Conservation (phyloP, 78 protist genomes). For the Polysphondylium violaceum region DNA sequence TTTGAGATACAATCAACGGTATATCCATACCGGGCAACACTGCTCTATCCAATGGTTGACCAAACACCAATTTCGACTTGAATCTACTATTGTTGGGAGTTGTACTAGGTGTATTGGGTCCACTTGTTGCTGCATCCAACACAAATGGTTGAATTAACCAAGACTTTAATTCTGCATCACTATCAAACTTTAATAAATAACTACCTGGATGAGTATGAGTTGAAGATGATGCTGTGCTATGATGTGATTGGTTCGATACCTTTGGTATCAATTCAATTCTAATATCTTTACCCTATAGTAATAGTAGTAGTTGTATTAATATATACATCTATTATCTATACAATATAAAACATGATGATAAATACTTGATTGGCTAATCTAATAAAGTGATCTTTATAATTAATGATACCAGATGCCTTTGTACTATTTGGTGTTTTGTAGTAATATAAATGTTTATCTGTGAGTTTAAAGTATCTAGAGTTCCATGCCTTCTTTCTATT, state of each 20-base stretch:
- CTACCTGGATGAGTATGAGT: constrained; percentile 36
- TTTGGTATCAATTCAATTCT: constrained; percentile 51
- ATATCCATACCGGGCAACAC: constrained; percentile 6
- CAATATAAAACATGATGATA: neutral
- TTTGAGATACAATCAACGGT: constrained; percentile 42
- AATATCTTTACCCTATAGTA: neutral
- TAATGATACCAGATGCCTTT: constrained; percentile 58
- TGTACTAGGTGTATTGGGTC: neutral
- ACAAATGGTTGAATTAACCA: constrained; percentile 50
- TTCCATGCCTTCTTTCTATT: constrained; percentile 62
- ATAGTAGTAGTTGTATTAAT: neutral
- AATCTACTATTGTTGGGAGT: neutral
- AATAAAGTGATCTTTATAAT: constrained; percentile 30
- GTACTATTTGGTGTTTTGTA: constrained; percentile 49
- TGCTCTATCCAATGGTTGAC: constrained; percentile 45
- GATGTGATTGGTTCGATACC: neutral
- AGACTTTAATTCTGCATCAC: constrained; percentile 22
- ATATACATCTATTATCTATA: neutral
- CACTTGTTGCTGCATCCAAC: constrained; percentile 5
- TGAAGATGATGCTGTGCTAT: neutral
- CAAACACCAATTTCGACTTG: constrained; percentile 24
- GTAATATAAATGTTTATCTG: constrained; percentile 57
- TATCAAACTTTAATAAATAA: constrained; percentile 36
- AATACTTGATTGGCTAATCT: neutral
- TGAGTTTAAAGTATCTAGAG: constrained; percentile 51